A percentile compares a stretch with the other conserved stretches of the same genome.
These are phyloP conservation scores for Rehmannia glutinosa DNA, from an alignment of 257 asterid genomes.

Conservation along the genomic window DNA sequence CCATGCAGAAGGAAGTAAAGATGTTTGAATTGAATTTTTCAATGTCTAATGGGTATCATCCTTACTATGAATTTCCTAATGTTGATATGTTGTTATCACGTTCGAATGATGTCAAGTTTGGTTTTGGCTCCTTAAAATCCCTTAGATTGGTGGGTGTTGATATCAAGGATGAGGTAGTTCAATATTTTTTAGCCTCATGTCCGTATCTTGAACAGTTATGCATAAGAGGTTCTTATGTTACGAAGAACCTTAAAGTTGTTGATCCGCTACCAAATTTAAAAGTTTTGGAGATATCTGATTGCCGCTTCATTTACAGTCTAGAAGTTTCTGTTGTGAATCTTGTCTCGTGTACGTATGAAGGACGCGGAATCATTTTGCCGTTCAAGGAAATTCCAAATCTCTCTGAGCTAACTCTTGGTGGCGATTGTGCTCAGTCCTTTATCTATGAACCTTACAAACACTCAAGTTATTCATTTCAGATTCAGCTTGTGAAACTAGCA, in stretches of 20 bases:
- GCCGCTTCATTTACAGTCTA: neutral
- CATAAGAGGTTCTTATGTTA: neutral
- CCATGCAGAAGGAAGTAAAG: neutral
- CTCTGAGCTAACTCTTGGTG: constrained; percentile 1
- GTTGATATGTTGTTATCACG: neutral
- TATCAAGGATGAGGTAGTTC: neutral
- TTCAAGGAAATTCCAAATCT: constrained; percentile 3
- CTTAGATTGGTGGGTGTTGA: neutral
- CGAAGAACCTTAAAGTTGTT: neutral
- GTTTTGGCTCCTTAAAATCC: neutral
- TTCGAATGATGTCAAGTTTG: neutral
- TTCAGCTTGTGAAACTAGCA: neutral
- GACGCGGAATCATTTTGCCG: neutral
- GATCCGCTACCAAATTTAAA: neutral
- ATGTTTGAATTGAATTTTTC: neutral
- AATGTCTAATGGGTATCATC: neutral
- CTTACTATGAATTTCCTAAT: neutral
- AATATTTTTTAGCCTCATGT: neutral
- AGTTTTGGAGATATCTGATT: neutral
- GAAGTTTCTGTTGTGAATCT: neutral
- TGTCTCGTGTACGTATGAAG: neutral
- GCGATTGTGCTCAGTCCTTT: neutral
- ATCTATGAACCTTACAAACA: neutral
- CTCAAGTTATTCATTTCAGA: constrained; percentile 4
- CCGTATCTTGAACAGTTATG: neutral